These are phyloP conservation scores for Sistotremastrum suecicum DNA, from an alignment of 768 basidiomycete genomes.

Conservation along the genomic window DNA sequence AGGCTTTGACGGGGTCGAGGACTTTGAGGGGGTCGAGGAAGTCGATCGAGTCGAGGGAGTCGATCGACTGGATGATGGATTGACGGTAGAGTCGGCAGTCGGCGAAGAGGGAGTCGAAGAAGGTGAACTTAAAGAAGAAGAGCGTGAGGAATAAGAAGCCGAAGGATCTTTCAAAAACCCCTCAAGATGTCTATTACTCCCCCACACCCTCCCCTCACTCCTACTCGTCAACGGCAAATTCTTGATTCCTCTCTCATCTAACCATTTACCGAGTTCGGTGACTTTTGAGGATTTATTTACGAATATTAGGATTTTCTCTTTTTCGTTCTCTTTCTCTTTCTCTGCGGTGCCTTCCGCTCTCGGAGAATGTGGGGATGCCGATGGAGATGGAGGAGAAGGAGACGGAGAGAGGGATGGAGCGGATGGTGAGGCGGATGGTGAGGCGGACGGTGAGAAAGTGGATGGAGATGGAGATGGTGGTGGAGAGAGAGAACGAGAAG, in stretches of 20 bases:
- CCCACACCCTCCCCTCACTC: conserved; percentile 41
- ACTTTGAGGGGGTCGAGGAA: not conserved
- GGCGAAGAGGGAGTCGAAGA: conserved; percentile 2
- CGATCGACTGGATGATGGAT: conserved; percentile 1
- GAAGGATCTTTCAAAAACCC: conserved; percentile 41
- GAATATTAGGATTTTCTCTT: conserved; percentile 70
- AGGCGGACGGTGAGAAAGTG: no score
- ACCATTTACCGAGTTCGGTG: conserved; percentile 39
- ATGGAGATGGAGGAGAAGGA: no score
- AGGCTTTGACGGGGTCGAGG: conserved; percentile 5
- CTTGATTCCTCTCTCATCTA: conserved; percentile 46
- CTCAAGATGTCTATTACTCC: conserved; percentile 63
- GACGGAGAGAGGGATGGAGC: no score
- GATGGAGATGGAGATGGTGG: no score
- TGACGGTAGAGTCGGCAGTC: not conserved
- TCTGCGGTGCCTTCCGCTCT: no score
- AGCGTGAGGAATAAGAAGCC: conserved; percentile 1
- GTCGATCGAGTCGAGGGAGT: not conserved
- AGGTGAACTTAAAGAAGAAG: not conserved
- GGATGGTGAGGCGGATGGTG: no score
- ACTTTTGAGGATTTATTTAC: conserved; percentile 67
- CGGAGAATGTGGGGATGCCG: no score
- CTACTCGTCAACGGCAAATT: conserved; percentile 54
- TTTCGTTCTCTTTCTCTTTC: conserved; percentile 13
- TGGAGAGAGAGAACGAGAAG: no score